Evolutionary conservation across 2,329 filamentous ascomycete species (phyloP).

Genomic region (Epichloe sylvatica): DNA sequence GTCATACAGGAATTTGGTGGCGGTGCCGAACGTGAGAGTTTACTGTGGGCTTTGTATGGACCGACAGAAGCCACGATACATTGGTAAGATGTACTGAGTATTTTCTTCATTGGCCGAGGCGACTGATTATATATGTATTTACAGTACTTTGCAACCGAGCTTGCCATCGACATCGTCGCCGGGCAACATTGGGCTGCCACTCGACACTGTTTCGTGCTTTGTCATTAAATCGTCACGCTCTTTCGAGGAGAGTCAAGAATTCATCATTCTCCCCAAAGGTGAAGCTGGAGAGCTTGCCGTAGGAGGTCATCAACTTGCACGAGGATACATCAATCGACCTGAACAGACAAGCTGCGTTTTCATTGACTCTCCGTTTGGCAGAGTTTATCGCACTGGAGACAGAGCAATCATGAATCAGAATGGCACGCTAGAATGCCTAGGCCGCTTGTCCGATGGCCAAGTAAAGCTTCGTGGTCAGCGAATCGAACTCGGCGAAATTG

Average conservation of each 20-base stretch:
- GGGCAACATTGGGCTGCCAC: conserved; percentile 60
- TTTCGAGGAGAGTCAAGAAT: conserved; percentile 12
- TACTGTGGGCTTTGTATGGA: conserved; percentile 88
- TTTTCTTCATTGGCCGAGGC: background rate
- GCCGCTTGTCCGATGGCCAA: conserved; percentile 66
- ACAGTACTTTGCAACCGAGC: conserved; percentile 53
- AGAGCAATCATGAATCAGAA: conserved; percentile 54
- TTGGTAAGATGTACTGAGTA: conserved; percentile 33
- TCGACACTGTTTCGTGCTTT: conserved; percentile 71
- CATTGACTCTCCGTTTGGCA: conserved; percentile 51
- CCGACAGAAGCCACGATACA: conserved; percentile 88
- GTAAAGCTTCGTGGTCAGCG: conserved; percentile 78
- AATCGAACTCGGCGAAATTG: conserved; percentile 66
- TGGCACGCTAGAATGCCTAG: conserved; percentile 69
- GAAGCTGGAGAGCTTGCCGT: conserved; percentile 68
- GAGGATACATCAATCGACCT: conserved; percentile 67
- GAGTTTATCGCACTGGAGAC: conserved; percentile 74
- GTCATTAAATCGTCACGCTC: conserved; percentile 38
- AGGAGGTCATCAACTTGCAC: conserved; percentile 66
- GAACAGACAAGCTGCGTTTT: conserved; percentile 64
- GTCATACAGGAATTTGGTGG: conserved; percentile 72
- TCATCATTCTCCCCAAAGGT: conserved; percentile 47
- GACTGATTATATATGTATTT: background rate
- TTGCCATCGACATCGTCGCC: conserved; percentile 44
- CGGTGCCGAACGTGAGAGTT: conserved; percentile 34